Conservation (phyloP, 1,284 basidiomycete species). For the Singerocomus inundabilis region DNA sequence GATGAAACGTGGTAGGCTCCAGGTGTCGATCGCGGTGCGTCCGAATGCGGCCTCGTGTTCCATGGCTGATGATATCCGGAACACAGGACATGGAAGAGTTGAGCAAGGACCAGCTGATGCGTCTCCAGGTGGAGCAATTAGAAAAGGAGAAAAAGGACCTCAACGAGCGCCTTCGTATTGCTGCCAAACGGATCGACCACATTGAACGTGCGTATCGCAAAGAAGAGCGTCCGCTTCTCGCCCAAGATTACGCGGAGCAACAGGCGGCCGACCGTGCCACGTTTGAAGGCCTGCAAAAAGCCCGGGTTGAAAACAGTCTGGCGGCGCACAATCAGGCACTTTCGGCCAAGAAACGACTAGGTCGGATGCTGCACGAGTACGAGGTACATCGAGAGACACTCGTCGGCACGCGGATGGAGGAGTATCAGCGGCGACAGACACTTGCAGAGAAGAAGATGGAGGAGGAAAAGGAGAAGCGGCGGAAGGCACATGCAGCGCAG, state of each 20-base stretch:
- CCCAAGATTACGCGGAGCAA: slow-evolving; percentile 87
- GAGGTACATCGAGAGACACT: slow-evolving; percentile 58
- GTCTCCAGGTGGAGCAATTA: slow-evolving; percentile 90
- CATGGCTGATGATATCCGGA: no score
- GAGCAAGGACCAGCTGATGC: slow-evolving; percentile 88
- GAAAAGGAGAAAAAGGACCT: slow-evolving; percentile 97
- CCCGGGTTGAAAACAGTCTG: slow-evolving; percentile 61
- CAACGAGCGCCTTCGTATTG: slow-evolving; percentile 80
- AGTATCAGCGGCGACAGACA: slow-evolving; percentile 65
- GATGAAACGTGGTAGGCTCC: slow-evolving; percentile 83
- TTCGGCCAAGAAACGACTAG: slow-evolving; percentile 76
- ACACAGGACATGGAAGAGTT: slow-evolving; percentile 76
- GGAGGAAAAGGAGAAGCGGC: slow-evolving; percentile 82
- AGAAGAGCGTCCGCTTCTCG: slow-evolving; percentile 87
- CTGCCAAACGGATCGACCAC: slow-evolving; percentile 92
- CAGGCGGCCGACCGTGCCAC: slow-evolving; percentile 73
- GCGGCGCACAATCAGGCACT: slow-evolving; percentile 70
- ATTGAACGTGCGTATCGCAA: slow-evolving; percentile 94
- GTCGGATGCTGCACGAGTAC: slow-evolving; percentile 79
- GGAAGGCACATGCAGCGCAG: slow-evolving; percentile 50
- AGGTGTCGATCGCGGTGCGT: slow-evolving; percentile 79
- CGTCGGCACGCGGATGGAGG: slow-evolving; percentile 64
- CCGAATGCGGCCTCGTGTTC: not conserved
- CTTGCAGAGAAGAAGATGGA: slow-evolving; percentile 73
- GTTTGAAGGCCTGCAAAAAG: slow-evolving; percentile 65